Base-by-base conservation (phyloP, 108 stramenopile genomes). In the Parmales sp. region DNA sequence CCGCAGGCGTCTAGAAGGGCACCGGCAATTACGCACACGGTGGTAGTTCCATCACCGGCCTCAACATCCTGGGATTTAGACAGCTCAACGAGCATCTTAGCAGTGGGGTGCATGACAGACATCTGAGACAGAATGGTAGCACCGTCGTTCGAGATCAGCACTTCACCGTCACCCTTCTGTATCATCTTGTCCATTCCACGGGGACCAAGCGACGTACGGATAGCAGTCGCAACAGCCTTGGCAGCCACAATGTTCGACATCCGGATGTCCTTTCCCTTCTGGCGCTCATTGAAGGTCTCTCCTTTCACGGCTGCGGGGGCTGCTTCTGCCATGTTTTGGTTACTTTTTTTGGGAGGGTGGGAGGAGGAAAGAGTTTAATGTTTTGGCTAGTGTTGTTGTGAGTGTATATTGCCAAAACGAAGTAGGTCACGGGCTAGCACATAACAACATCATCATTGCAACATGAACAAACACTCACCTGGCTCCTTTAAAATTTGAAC, bases 161-260 rank as follows among this genome's bases (percentile, higher is more conserved):
- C 90, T 73, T 95, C 93, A n/a, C 93, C 94, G 67, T 91, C 81
- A 45, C 88, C 86, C 37, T 87, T 81, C 76, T 96, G 91, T 70
- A 99, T 86, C 64, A 99, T 88, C 75, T 99, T 99, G 88, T 99
- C 98, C 94, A 97, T 97, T 13, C 98, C 98, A 63, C 95, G 83
- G 25, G 98, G 98, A 1, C 98, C 98, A 43, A 99, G 79, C 22
- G 91, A 91, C 38, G 96, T 98, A 25, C 95, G 86, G 71, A 99
- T 82, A 39, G 95, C 91, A 72, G 96, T 93, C 20, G 98, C 98
- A 3, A 98, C 94, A 29, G 95, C 96, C 82, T 99, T 99, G 68
- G 95, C 98, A 18, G 98, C 96, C 7, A 96, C 82, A 69, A 99
- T 99, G 74, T 99, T 99, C 41, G 88, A 90, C 9, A 81, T 87